Evolutionary conservation across 164 flowering plant species (phyloP).

Genomic region (Saururus chinensis): DNA sequence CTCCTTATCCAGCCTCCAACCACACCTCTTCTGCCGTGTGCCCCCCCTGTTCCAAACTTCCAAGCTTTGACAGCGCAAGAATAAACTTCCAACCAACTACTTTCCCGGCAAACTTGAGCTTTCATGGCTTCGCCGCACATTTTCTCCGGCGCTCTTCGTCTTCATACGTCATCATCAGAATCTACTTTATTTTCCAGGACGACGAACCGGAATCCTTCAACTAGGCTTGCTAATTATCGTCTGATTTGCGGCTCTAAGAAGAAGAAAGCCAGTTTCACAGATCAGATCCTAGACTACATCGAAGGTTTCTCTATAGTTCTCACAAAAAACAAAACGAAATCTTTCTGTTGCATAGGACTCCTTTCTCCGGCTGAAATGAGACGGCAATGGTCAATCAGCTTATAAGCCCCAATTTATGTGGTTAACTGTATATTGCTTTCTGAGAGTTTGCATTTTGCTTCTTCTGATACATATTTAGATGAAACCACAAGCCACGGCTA

Average conservation of each 20-base stretch:
- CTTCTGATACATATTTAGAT: too few species aligned
- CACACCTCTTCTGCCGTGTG: background rate
- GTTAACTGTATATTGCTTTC: too few species aligned
- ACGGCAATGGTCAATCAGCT: background rate
- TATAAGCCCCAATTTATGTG: too few species aligned
- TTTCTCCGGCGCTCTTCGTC: slow-evolving; percentile 12
- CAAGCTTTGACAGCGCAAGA: background rate
- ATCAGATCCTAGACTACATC: slow-evolving; percentile 88
- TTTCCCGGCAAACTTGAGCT: background rate
- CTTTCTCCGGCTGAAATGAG: background rate
- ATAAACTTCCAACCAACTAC: background rate
- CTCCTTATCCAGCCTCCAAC: background rate
- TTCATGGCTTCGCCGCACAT: background rate
- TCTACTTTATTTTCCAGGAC: background rate
- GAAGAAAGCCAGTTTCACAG: slow-evolving; percentile 59
- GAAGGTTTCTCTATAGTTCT: slow-evolving; percentile 42
- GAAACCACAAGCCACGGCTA: too few species aligned
- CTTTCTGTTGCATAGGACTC: too few species aligned
- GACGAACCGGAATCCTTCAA: too few species aligned
- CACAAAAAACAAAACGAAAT: too few species aligned
- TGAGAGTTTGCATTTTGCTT: too few species aligned
- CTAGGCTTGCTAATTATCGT: slow-evolving; percentile 12
- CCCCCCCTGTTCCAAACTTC: background rate
- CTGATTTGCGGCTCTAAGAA: slow-evolving; percentile 43
- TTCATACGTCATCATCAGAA: slow-evolving; percentile 8